A percentile compares a stretch with the other conserved stretches of the same genome.
phyloP scores from a whole-genome alignment of 139 green algal species.

The Micromonas pusilla region DNA sequence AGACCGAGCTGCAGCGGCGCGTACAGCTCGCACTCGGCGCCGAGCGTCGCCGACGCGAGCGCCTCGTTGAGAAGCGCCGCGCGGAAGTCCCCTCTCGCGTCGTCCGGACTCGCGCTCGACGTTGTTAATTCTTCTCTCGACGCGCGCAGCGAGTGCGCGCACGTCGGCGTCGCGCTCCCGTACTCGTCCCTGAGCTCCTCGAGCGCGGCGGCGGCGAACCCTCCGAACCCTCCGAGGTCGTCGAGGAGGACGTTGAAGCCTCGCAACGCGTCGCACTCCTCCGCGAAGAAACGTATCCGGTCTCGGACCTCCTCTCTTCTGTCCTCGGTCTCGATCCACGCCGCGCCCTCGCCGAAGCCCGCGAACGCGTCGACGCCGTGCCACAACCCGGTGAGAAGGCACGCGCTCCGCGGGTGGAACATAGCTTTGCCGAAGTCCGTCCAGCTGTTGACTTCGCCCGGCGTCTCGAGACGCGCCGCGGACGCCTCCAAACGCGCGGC shows the following conservation, averaged over 20 bases:
- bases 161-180: neutral
- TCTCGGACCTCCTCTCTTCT: conserved; percentile 14
- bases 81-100: too few species aligned
- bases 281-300: conserved; percentile 11
- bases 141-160: neutral
- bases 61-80: conserved; percentile 19
- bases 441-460: conserved; percentile 55
- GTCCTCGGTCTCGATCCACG: neutral
- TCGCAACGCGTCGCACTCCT: conserved; percentile 27
- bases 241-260: conserved; percentile 21
- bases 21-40: neutral
- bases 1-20: neutral
- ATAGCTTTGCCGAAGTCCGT: conserved; percentile 62
- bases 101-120: neutral
- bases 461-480: conserved; percentile 4
- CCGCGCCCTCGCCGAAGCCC: conserved; percentile 17
- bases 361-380: neutral
- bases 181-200: conserved; percentile 49
- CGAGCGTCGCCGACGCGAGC: neutral
- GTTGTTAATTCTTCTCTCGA: neutral
- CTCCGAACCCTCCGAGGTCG: conserved; percentile 10
- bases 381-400: neutral
- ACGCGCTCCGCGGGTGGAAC: neutral
- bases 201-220: neutral
- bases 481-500: neutral